Conservation (phyloP, 2,329 filamentous ascomycete genomes). For the Fusarium camptoceras region DNA sequence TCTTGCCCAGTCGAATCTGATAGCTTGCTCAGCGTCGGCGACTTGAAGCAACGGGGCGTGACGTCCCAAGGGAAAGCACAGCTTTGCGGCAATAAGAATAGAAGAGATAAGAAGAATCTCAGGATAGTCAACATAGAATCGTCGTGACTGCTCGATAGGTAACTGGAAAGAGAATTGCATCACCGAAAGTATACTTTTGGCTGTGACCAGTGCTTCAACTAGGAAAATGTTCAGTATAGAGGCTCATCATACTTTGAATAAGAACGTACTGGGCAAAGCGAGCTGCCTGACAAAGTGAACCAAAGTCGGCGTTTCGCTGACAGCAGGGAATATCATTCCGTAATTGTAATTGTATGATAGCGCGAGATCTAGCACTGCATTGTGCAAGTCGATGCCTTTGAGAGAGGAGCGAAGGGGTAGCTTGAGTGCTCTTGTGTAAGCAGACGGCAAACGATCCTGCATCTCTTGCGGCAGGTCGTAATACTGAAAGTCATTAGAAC, state of each 20-base stretch:
- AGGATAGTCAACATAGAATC: constrained; percentile 70
- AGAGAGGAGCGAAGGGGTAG: constrained; percentile 57
- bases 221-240: constrained; percentile 45
- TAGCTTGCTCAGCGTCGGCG: constrained; percentile 23
- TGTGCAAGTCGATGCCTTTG: constrained; percentile 71
- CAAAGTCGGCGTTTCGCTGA: constrained; percentile 77
- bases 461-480: constrained; percentile 72
- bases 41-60: constrained; percentile 54
- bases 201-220: constrained; percentile 64
- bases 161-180: constrained; percentile 67
- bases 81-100: constrained; percentile 80
- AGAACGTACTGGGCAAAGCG: constrained; percentile 74
- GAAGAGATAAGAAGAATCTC: constrained; percentile 79
- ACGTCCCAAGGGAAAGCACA: constrained; percentile 80
- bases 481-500: constrained; percentile 55
- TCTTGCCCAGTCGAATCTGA: constrained; percentile 73
- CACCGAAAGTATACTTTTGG: constrained; percentile 58
- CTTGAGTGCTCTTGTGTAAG: constrained; percentile 71
- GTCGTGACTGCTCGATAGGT: constrained; percentile 58
- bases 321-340: constrained; percentile 75
- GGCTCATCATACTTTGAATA: no score
- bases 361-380: constrained; percentile 69
- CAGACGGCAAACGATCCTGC: constrained; percentile 70
- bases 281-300: constrained; percentile 78
- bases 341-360: constrained; percentile 75